Evolutionary conservation across 495 filamentous ascomycete genomes (phyloP).

Genomic region (Immersiella caudata): DNA sequence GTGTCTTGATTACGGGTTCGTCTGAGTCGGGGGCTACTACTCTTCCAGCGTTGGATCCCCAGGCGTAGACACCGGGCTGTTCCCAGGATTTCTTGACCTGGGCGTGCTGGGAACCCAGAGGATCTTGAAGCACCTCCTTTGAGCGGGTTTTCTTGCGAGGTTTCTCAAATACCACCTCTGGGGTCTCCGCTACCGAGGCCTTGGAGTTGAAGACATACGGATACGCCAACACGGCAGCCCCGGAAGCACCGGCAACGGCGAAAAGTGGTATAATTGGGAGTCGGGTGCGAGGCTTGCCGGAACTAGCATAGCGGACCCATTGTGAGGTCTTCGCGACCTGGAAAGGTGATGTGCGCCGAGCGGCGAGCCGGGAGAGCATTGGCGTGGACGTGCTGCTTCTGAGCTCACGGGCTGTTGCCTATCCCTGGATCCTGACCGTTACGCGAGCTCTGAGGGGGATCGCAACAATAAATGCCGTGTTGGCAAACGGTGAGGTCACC

Average conservation of each 20-base stretch:
- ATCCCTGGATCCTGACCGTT: constrained; percentile 2
- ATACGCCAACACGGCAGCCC: constrained; percentile 36
- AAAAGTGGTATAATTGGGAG: constrained; percentile 29
- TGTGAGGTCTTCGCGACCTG: constrained; percentile 23
- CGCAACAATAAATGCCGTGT: not conserved
- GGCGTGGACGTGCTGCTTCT: constrained; percentile 30
- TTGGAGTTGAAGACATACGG: constrained; percentile 19
- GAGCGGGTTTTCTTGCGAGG: constrained; percentile 53
- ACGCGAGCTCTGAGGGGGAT: not conserved
- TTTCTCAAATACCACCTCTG: constrained; percentile 63
- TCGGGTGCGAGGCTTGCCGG: constrained; percentile 19
- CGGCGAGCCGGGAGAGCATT: constrained; percentile 25
- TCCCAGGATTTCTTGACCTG: constrained; percentile 88
- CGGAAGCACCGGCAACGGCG: constrained; percentile 30
- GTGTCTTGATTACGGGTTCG: constrained; percentile 74
- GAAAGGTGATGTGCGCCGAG: constrained; percentile 21
- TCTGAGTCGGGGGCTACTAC: constrained; percentile 84
- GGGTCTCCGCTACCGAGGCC: constrained; percentile 28
- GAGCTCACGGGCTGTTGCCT: not conserved
- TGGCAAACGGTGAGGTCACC: constrained; percentile 15
- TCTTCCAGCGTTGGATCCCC: constrained; percentile 85
- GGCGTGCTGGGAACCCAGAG: constrained; percentile 74
- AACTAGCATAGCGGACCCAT: constrained; percentile 39
- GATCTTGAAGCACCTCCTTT: constrained; percentile 70
- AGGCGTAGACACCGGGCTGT: constrained; percentile 87